Conservation (phyloP, 257 asterid species). For the Solanum chiquidenum region DNA sequence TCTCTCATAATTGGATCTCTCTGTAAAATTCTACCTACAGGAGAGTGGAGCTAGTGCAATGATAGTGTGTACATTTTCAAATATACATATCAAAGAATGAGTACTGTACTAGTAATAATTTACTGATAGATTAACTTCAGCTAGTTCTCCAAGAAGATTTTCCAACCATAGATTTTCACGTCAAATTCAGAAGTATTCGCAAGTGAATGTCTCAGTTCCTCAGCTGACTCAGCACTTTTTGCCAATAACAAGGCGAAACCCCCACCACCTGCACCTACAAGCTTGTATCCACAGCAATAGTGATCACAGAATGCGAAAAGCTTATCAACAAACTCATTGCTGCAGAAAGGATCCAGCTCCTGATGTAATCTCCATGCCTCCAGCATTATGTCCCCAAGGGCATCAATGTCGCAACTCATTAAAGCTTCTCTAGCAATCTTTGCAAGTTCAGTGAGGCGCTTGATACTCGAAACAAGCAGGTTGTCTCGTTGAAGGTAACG, state of each 20-base stretch:
- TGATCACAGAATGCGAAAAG: slow-evolving; percentile 57
- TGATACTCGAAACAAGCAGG: slow-evolving; percentile 81
- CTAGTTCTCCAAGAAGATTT: slow-evolving; percentile 34
- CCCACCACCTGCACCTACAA: slow-evolving; percentile 98
- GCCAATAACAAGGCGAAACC: slow-evolving; percentile 84
- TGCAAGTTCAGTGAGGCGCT: slow-evolving; percentile 79
- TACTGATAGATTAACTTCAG: background rate
- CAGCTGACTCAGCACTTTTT: slow-evolving; percentile 57
- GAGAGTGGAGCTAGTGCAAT: background rate
- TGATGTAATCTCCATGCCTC: slow-evolving; percentile 98
- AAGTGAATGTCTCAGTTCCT: slow-evolving; percentile 34
- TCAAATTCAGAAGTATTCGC: slow-evolving; percentile 36
- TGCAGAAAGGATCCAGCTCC: slow-evolving; percentile 95
- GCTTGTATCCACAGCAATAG: slow-evolving; percentile 79
- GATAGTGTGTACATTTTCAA: background rate
- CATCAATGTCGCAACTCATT: slow-evolving; percentile 73
- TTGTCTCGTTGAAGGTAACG: slow-evolving; percentile 86
- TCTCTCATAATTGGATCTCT: background rate
- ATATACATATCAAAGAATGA: background rate
- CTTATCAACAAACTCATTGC: slow-evolving; percentile 74
- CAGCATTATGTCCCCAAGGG: slow-evolving; percentile 60
- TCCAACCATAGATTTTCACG: slow-evolving; percentile 65
- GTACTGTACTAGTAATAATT: background rate
- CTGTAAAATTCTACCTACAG: background rate
- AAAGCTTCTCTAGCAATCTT: slow-evolving; percentile 84